Evolutionary conservation across 257 asterid genomes (phyloP).

Genomic region (Nicotiana sylvestris): DNA sequence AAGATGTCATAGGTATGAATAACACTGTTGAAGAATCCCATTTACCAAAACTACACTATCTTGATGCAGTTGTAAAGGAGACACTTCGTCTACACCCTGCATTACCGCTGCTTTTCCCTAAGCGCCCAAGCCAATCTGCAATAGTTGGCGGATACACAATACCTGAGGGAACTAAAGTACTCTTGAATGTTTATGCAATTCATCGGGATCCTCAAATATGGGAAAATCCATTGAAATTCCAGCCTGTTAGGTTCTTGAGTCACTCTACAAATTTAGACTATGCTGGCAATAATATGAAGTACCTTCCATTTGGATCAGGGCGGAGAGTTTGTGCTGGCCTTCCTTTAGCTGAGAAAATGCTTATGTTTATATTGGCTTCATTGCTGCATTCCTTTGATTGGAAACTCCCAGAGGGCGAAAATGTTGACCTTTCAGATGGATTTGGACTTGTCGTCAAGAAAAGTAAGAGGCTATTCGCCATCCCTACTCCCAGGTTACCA

Average conservation of each 20-base stretch:
- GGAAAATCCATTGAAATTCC: conserved; percentile 29
- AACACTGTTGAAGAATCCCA: conserved; percentile 34
- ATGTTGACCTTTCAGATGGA: conserved; percentile 20
- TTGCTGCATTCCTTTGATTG: conserved; percentile 27
- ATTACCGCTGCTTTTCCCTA: conserved; percentile 31
- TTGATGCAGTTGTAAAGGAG: conserved; percentile 38
- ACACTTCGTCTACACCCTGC: conserved; percentile 37
- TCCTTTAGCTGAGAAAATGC: conserved; percentile 31
- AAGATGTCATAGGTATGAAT: conserved; percentile 23
- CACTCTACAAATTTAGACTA: conserved; percentile 17
- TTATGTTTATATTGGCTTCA: conserved; percentile 24
- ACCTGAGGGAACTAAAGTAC: conserved; percentile 24
- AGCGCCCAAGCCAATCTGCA: conserved; percentile 17
- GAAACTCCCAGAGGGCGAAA: conserved; percentile 18
- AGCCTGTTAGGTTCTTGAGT: conserved; percentile 30
- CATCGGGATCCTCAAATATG: conserved; percentile 35
- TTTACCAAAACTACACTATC: conserved; percentile 31
- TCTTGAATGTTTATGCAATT: conserved; percentile 31
- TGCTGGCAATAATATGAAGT: conserved; percentile 46
- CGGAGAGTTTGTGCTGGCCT: conserved; percentile 52
- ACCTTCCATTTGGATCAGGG: conserved; percentile 64
- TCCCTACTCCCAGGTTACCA: conserved; percentile 17
- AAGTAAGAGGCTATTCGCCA: conserved; percentile 10
- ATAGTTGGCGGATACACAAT: conserved; percentile 15
- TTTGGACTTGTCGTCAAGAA: conserved; percentile 32